Evolutionary conservation across 1,284 basidiomycete species (phyloP).

Genomic region (Puccinia polysora): DNA sequence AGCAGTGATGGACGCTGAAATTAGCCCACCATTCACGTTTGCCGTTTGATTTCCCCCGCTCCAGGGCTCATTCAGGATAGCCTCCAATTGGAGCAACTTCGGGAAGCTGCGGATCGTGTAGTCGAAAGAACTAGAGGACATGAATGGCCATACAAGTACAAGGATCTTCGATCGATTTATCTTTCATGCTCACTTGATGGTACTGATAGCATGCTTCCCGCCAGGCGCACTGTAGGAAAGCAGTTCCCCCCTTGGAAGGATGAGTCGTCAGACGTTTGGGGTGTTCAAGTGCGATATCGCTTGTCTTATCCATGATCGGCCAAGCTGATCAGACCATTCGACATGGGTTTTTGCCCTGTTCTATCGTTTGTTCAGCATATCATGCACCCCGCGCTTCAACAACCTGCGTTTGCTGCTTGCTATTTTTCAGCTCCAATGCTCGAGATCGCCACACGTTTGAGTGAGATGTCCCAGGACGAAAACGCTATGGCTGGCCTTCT

Average conservation of each 20-base stretch:
- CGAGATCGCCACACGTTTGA: conserved; percentile 4
- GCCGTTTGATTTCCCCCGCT: too few relatives aligned
- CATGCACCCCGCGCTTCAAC: conserved; percentile 26
- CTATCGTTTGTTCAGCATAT: conserved; percentile 32
- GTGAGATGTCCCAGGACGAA: background rate
- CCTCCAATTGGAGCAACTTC: conserved; percentile 22
- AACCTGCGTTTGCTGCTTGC: conserved; percentile 12
- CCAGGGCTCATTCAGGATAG: conserved; percentile 18
- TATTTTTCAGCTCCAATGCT: conserved; percentile 29
- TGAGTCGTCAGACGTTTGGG: conserved; percentile 23
- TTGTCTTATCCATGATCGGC: too few relatives aligned
- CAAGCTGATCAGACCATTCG: too few relatives aligned
- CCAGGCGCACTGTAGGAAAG: conserved; percentile 33
- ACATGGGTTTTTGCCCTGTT: too few relatives aligned
- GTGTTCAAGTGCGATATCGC: conserved; percentile 29
- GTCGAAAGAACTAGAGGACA: conserved; percentile 6
- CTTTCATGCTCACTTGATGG: background rate
- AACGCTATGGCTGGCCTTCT: conserved; percentile 15
- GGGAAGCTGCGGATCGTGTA: conserved; percentile 17
- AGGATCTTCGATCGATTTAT: background rate
- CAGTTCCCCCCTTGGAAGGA: conserved; percentile 38
- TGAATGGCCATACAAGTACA: conserved; percentile 33
- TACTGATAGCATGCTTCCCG: background rate
- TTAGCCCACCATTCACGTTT: background rate
- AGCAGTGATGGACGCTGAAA: conserved; percentile 1